A percentile compares a stretch with the other conserved stretches of the same genome.
These are phyloP conservation scores for Aspergillus quadrilineatus DNA, from an alignment of 2,329 filamentous ascomycete genomes.

Conservation along the genomic window DNA sequence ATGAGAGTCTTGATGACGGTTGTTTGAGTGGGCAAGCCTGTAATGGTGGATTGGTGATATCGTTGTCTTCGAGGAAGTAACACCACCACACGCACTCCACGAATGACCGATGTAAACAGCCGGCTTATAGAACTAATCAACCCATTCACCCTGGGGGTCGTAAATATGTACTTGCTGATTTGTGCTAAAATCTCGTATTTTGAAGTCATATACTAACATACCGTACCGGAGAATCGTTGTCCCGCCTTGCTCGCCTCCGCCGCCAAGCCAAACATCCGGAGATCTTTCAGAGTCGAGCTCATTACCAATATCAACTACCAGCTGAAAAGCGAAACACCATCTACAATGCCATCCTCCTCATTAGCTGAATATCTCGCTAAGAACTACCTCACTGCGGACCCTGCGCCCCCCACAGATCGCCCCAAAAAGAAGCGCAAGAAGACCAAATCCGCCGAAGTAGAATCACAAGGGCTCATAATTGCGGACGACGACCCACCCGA, in stretches of 20 bases:
- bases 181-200: too few species aligned
- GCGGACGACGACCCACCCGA: slow-evolving; percentile 43
- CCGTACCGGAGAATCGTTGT: too few species aligned
- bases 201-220: too few species aligned
- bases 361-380: slow-evolving; percentile 85
- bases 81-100: too few species aligned
- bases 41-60: too few species aligned
- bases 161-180: too few species aligned
- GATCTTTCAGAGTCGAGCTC: not conserved
- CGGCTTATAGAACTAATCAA: too few species aligned
- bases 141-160: too few species aligned
- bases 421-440: slow-evolving; percentile 59
- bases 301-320: too few species aligned
- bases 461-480: slow-evolving; percentile 12
- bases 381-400: slow-evolving; percentile 54
- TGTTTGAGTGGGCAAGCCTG: not conserved
- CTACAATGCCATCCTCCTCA: slow-evolving; percentile 51
- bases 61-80: too few species aligned
- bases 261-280: not conserved
- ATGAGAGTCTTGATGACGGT: not conserved
- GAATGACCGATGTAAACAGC: too few species aligned
- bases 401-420: slow-evolving; percentile 39
- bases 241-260: not conserved
- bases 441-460: slow-evolving; percentile 34
- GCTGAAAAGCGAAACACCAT: not conserved